phyloP scores from a whole-genome alignment of 1,284 basidiomycete species.

The Fomitiporia mediterranea region DNA sequence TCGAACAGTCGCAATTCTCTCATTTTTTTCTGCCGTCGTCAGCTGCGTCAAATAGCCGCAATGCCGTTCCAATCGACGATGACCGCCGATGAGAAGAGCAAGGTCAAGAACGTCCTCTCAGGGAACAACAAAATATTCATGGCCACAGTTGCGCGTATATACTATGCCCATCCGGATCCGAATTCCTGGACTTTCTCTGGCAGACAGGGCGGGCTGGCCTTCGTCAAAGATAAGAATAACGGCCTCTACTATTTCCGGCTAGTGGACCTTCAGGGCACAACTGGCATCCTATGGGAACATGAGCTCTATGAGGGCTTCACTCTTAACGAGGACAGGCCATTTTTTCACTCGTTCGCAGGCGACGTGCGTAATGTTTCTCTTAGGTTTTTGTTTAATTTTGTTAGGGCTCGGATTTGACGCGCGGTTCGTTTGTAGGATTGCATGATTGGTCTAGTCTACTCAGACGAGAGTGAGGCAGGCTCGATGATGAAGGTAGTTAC shows the following conservation, averaged over 20 bases:
- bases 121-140: constrained; percentile 67
- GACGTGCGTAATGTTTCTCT: constrained; percentile 71
- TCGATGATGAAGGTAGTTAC: constrained; percentile 88
- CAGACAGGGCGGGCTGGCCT: constrained; percentile 77
- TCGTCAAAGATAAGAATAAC: constrained; percentile 59
- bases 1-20: neutral
- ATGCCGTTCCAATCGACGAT: constrained; percentile 75
- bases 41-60: neutral
- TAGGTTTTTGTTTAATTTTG: too few species aligned
- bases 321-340: constrained; percentile 83
- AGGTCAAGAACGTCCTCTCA: constrained; percentile 65
- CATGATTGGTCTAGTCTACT: constrained; percentile 89
- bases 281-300: constrained; percentile 92
- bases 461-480: constrained; percentile 84
- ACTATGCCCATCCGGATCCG: constrained; percentile 77
- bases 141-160: constrained; percentile 80
- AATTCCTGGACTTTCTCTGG: constrained; percentile 82
- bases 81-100: constrained; percentile 68
- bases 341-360: constrained; percentile 91
- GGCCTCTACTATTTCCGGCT: constrained; percentile 66
- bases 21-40: neutral
- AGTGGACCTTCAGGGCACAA: constrained; percentile 77
- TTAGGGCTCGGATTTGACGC: constrained; percentile 14
- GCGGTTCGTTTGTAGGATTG: constrained; percentile 59
- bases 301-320: constrained; percentile 86